Base-by-base conservation (phyloP, 108 stramenopile genomes). In the Nitzschia putrida region DNA sequence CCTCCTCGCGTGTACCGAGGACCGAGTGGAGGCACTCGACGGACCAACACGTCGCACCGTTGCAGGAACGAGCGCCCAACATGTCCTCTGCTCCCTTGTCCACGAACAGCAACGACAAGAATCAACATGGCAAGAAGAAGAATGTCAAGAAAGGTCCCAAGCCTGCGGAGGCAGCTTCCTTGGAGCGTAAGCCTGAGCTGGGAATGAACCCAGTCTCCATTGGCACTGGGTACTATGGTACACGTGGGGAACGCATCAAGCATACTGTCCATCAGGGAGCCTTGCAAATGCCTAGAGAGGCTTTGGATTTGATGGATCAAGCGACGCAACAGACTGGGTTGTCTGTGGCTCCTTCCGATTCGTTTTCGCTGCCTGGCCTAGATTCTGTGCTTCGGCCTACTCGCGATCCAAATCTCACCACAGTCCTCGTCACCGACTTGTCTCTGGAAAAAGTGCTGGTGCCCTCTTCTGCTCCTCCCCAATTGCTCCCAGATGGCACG, bases 261-360 rank as follows among this genome's bases (percentile, higher is more conserved):
- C 81, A 89, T 41, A 61, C 55, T 6, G 92, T 93, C 10, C 80
- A 87, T 58, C 78, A 82, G 65, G 87, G 88, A n/a, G 92, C 92
- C 6, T 57, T 93, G 2, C 74, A 81, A 12, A 77, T 90, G 61
- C 84, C 86, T 13, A 57, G 61, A n/a, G 88, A 76, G 43, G 72
- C 86, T 11, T 59, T 85, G 37, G 79, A 73, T 54, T 57, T 88
- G 39, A 74, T 86, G 16, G 61, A 71, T 3, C 65, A 80, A 34
- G 70, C 42, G 1, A 54, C 57, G 0, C n/a, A 65, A 51, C 59
- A 41, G 34, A 50, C 65, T 12, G 61, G 54, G 12, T 39, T 70
- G 67, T 50, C 16, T 37, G 22, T 53, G 34, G 37, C 47, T 5
- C 14, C 42, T 12, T 13, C 59, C 12, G 45, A 60, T 9, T 7